Evolutionary conservation across 805 yeast species (phyloP).

Genomic region (Metschnikowia borealis): DNA sequence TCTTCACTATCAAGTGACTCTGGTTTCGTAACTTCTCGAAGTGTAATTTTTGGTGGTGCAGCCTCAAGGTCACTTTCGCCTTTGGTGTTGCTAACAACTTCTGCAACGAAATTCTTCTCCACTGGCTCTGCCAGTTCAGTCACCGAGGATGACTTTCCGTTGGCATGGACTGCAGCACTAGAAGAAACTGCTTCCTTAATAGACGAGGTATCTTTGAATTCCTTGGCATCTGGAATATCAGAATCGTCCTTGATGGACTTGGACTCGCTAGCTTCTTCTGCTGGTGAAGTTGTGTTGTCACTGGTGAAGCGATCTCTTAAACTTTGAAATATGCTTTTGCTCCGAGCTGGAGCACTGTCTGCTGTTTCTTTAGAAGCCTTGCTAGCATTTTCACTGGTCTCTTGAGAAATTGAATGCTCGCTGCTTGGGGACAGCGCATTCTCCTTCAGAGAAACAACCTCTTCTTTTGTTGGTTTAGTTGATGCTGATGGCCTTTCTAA

Average conservation of each 20-base stretch:
- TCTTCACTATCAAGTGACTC: not conserved
- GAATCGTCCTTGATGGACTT: not conserved
- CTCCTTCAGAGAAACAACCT: not conserved
- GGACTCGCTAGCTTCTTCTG: not conserved
- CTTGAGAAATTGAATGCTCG: not conserved
- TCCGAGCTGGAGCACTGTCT: slow-evolving; percentile 14
- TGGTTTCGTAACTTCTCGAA: not conserved
- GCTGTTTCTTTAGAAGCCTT: not conserved
- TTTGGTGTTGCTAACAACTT: not conserved
- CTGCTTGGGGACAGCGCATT: not conserved
- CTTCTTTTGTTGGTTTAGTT: not conserved
- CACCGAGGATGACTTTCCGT: not conserved
- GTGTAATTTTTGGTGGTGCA: not conserved
- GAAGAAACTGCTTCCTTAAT: not conserved
- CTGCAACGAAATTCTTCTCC: not conserved
- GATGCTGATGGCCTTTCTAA: slow-evolving; percentile 21
- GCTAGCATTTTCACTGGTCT: not conserved
- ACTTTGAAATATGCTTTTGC: slow-evolving; percentile 33
- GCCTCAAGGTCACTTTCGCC: not conserved
- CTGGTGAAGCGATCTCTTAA: slow-evolving; percentile 28
- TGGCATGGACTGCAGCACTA: not conserved
- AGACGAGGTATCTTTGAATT: not conserved
- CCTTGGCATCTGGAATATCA: not conserved
- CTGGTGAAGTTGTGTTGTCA: slow-evolving; percentile 6
- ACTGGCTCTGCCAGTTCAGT: not conserved